Percentiles rank a stretch among this genome's conserved stretches.
Evolutionary conservation across 2,329 filamentous ascomycete genomes (phyloP).

Genomic region (Sclerotinia spermophila): DNA sequence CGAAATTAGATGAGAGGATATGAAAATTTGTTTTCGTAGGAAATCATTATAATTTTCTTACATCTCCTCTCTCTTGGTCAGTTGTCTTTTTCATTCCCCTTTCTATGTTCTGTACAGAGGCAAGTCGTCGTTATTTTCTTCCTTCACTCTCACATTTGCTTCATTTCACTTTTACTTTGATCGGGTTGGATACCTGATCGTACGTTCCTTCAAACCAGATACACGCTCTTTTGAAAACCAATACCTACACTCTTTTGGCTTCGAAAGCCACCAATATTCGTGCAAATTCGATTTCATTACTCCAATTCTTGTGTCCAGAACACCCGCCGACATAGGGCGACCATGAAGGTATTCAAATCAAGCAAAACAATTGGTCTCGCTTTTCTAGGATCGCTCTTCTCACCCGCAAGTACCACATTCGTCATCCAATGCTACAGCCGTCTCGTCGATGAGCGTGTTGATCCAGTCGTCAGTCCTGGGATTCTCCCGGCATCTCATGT

Average conservation of each 20-base stretch:
- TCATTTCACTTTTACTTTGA: neutral
- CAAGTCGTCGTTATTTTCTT: neutral
- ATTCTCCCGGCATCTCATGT: slow-evolving; percentile 23
- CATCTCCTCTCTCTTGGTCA: neutral
- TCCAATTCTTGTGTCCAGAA: neutral
- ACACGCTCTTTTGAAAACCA: neutral
- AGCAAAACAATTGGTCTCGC: neutral
- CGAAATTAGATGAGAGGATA: neutral
- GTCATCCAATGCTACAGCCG: slow-evolving; percentile 22
- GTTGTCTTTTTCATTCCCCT: neutral
- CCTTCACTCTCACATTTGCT: neutral
- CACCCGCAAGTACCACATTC: slow-evolving; percentile 10
- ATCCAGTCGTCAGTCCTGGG: slow-evolving; percentile 25
- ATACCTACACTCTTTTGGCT: neutral
- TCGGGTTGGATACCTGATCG: slow-evolving; percentile 18
- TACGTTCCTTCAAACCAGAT: slow-evolving; percentile 5
- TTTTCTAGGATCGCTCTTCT: neutral
- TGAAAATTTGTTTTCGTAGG: neutral
- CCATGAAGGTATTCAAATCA: neutral
- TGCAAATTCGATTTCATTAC: neutral
- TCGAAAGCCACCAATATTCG: neutral
- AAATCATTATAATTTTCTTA: neutral
- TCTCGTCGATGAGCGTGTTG: slow-evolving; percentile 25
- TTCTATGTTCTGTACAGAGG: neutral
- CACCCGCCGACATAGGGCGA: neutral